Conservation (phyloP, 768 basidiomycete genomes). For the Podaxis sp. region DNA sequence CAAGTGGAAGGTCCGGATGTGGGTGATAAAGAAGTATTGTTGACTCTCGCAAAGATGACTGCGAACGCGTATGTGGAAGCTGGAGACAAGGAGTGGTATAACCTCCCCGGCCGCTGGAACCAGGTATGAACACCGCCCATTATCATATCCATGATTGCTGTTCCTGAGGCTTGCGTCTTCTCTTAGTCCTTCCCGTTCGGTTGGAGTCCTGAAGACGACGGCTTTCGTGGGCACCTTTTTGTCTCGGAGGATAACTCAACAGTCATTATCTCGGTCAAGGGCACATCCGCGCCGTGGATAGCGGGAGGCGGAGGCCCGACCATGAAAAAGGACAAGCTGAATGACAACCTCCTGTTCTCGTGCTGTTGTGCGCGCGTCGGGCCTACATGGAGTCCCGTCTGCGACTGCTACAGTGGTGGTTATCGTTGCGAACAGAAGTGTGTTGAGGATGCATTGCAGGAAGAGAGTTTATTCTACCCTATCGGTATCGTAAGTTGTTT, state of each 20-base stretch:
- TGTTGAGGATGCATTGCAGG: slow-evolving; percentile 70
- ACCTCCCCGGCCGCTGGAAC: slow-evolving; percentile 61
- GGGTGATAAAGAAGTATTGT: slow-evolving; percentile 65
- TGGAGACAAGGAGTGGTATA: slow-evolving; percentile 67
- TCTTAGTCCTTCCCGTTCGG: slow-evolving; percentile 72
- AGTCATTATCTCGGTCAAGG: slow-evolving; percentile 87
- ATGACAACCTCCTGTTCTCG: slow-evolving; percentile 94
- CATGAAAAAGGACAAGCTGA: slow-evolving; percentile 83
- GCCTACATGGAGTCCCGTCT: slow-evolving; percentile 91
- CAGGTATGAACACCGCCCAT: slow-evolving; percentile 34
- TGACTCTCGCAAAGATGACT: slow-evolving; percentile 85
- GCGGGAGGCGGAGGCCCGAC: slow-evolving; percentile 77
- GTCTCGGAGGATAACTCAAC: slow-evolving; percentile 82
- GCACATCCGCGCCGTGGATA: slow-evolving; percentile 81
- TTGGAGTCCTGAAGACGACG: slow-evolving; percentile 88
- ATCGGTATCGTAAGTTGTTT: slow-evolving; percentile 68
- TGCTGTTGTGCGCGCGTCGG: slow-evolving; percentile 97
- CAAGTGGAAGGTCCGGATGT: slow-evolving; percentile 73
- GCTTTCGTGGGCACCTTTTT: slow-evolving; percentile 90
- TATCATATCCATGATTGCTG: neutral
- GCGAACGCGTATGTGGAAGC: slow-evolving; percentile 72
- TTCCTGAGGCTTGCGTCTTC: neutral
- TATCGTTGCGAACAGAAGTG: slow-evolving; percentile 82
- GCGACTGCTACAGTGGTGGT: slow-evolving; percentile 76
- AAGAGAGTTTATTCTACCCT: slow-evolving; percentile 86